Evolutionary conservation across 805 yeast genomes (phyloP), one percentile per base, ranked within the genome.

Genomic region (Tetrapisispora nanseiensis): DNA sequence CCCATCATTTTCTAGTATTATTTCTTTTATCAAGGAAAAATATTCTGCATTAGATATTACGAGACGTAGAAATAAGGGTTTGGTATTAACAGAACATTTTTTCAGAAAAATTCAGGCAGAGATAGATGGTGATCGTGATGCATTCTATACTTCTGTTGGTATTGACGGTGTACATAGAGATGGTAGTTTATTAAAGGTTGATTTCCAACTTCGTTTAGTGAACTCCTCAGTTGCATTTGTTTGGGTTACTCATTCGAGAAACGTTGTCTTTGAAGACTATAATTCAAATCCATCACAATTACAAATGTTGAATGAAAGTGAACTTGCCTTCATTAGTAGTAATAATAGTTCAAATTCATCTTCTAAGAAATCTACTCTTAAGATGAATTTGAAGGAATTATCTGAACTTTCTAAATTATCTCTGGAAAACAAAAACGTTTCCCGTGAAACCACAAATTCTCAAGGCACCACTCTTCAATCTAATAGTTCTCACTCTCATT

Each of bases 51-150:
- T 74, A 46, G 62, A 57, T 43, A 55, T 70, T 3, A 50, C 53
- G 13, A 47, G 63, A 26, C 75, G 82, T 0, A 49, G 47, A 28
- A 61, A 59, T 41, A 59, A 47, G 45, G 96, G 96, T 1, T 63
- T 85, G 39, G 95, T 89, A 0, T 65, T 89, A 11, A 95, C 97
- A 0, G 97, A 89, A 60, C 96, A 87, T 62, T 82, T 83, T 57
- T 87, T 90, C 65, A 72, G 97, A 47, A 78, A 80, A 49, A 70
- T 77, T 41, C 69, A 71, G 43, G 79, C 82, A 0, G 67, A 71
- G 41, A 56, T 55, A 50, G 60, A 57, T 36, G 63, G 59, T n/a
- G 51, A 57, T 24, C 73, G 68, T 37, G 72, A 72, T 20, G 77
- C 74, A 6, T 62, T 76, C 37, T 80, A 82, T 45, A 69, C 71